Evolutionary conservation across 352 stramenopile genomes (phyloP).

Genomic region (Pythium volutum): DNA sequence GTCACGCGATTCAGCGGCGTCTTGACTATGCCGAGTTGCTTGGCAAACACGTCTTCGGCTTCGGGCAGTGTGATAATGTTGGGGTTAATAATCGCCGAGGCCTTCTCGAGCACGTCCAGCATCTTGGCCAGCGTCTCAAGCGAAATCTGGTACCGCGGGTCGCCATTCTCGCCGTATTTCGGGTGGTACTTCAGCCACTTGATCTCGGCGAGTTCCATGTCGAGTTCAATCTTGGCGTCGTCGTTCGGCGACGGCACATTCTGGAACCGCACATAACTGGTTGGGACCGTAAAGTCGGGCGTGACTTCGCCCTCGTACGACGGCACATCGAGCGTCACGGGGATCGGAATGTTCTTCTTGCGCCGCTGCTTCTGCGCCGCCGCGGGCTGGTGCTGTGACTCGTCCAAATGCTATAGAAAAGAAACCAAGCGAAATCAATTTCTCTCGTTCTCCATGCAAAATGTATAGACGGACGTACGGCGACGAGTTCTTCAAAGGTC

Average conservation of each 20-base stretch:
- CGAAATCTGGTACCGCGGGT: conserved; percentile 76
- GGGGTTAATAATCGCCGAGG: conserved; percentile 74
- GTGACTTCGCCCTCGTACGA: conserved; percentile 67
- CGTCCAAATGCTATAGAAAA: conserved; percentile 48
- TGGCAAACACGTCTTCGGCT: conserved; percentile 73
- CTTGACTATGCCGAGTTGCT: conserved; percentile 56
- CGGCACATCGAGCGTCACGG: conserved; percentile 64
- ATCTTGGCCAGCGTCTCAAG: conserved; percentile 69
- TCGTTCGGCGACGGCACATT: conserved; percentile 43
- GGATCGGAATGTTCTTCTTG: conserved; percentile 86
- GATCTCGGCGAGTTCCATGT: conserved; percentile 84
- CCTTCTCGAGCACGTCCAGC: conserved; percentile 87
- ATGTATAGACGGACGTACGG: conserved; percentile 31
- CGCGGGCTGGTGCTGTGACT: conserved; percentile 41
- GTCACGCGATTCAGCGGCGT: conserved; percentile 71
- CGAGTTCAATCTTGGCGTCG: conserved; percentile 59
- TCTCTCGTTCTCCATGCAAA: neutral
- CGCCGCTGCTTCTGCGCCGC: conserved; percentile 43
- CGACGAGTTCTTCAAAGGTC: conserved; percentile 72
- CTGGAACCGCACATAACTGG: conserved; percentile 84
- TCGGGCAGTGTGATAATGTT: conserved; percentile 70
- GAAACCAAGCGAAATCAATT: neutral
- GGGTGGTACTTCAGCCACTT: conserved; percentile 82
- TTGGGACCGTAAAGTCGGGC: conserved; percentile 67
- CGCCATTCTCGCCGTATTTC: conserved; percentile 77